phyloP scores from a whole-genome alignment of 352 stramenopile species.

The Elongisporangium senticosum region DNA sequence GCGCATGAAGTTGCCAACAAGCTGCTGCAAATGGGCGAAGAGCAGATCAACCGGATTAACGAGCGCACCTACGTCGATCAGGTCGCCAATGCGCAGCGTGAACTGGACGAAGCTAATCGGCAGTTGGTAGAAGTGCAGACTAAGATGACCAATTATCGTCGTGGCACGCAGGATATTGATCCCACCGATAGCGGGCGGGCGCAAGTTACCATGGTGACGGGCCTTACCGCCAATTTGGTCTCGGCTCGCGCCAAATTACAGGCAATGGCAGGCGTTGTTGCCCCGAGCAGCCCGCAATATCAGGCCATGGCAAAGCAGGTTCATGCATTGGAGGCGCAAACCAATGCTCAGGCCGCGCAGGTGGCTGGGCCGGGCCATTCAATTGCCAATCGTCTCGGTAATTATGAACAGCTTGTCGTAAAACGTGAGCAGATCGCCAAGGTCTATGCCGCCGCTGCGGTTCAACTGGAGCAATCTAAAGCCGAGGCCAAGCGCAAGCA shows the following conservation, averaged over 20 bases:
- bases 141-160: slow-evolving; percentile 6
- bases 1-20: slow-evolving; percentile 5
- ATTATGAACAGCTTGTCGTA: slow-evolving; percentile 6
- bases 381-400: slow-evolving; percentile 5
- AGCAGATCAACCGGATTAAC: slow-evolving; percentile 5
- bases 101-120: slow-evolving; percentile 5
- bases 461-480: slow-evolving; percentile 6
- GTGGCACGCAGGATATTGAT: slow-evolving; percentile 5
- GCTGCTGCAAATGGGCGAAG: slow-evolving; percentile 5
- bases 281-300: slow-evolving; percentile 4
- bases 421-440: slow-evolving; percentile 5
- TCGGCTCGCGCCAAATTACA: slow-evolving; percentile 5
- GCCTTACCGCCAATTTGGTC: slow-evolving; percentile 5
- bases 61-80: slow-evolving; percentile 5
- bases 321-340: slow-evolving; percentile 5
- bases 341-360: slow-evolving; percentile 4
- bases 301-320: slow-evolving; percentile 5
- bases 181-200: slow-evolving; percentile 3
- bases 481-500: slow-evolving; percentile 4
- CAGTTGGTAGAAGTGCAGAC: slow-evolving; percentile 5
- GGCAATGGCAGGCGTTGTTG: slow-evolving; percentile 5
- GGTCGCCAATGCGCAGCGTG: slow-evolving; percentile 4
- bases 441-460: slow-evolving; percentile 4
- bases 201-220: slow-evolving; percentile 5
- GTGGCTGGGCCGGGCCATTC: slow-evolving; percentile 4